Percentiles rank a stretch among this genome's conserved stretches.
Conservation (phyloP, 129 eudicot genomes). For the Oenanthe sinensis region DNA sequence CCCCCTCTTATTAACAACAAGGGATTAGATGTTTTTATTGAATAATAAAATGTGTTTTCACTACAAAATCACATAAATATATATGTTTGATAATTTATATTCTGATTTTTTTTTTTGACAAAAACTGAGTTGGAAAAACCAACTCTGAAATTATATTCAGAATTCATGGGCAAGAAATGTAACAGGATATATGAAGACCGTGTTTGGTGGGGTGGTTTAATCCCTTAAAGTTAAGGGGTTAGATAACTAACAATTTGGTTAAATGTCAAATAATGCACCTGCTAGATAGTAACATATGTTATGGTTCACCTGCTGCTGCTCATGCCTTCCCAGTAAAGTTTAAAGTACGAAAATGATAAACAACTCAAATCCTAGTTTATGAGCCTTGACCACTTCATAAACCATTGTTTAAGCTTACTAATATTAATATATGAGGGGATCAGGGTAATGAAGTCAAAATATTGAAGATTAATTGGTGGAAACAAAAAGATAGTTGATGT, state of each 20-base stretch:
- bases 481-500: not conserved
- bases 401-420: not conserved
- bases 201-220: not conserved
- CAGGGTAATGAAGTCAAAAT: not conserved
- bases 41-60: too few relatives aligned
- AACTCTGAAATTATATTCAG: too few relatives aligned
- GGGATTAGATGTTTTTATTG: too few relatives aligned
- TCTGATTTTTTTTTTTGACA: too few relatives aligned
- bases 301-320: not conserved
- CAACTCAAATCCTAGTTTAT: not conserved
- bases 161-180: too few relatives aligned
- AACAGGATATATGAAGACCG: not conserved
- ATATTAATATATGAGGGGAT: too few relatives aligned
- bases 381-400: not conserved
- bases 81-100: too few relatives aligned
- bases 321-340: not conserved
- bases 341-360: not conserved
- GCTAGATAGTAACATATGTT: not conserved
- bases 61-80: too few relatives aligned
- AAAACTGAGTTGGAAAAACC: too few relatives aligned
- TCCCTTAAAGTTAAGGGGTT: not conserved
- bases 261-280: not conserved
- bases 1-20: too few relatives aligned
- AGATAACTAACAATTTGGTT: slow-evolving; percentile 3
- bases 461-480: not conserved